phyloP scores from a whole-genome alignment of 2,329 filamentous ascomycete species.

The Arachnopeziza araneosa region DNA sequence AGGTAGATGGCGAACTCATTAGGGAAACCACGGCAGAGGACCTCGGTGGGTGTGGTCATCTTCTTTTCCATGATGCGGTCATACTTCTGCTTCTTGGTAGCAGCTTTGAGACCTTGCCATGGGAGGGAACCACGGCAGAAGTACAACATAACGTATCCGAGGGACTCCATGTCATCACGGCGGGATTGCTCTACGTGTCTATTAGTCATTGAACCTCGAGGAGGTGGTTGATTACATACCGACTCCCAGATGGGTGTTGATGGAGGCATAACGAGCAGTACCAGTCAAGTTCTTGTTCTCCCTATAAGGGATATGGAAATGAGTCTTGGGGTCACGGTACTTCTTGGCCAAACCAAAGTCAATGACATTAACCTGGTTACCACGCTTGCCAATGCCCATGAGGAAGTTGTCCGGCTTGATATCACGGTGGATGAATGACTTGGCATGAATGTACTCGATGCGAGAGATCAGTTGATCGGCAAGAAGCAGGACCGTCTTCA shows the following conservation, averaged over 20 bases:
- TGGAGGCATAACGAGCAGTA: slow-evolving; percentile 95
- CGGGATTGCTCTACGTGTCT: slow-evolving; percentile 79
- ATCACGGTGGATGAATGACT: slow-evolving; percentile 98
- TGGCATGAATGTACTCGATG: slow-evolving; percentile 99
- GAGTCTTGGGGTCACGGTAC: slow-evolving; percentile 98
- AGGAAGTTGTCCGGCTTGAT: slow-evolving; percentile 99
- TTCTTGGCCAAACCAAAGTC: slow-evolving; percentile 99
- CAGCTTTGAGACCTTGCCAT: slow-evolving; percentile 97
- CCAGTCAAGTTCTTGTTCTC: slow-evolving; percentile 99
- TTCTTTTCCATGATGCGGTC: slow-evolving; percentile 99
- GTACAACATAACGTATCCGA: slow-evolving; percentile 99
- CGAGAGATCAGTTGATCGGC: slow-evolving; percentile 98
- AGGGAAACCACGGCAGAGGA: slow-evolving; percentile 97
- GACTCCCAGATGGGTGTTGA: slow-evolving; percentile 97
- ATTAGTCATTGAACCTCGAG: slow-evolving; percentile 23
- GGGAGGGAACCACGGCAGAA: slow-evolving; percentile 98
- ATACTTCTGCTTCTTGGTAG: slow-evolving; percentile 99
- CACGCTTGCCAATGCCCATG: slow-evolving; percentile 98
- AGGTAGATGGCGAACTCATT: slow-evolving; percentile 99
- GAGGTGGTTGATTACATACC: slow-evolving; percentile 46
- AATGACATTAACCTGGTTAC: slow-evolving; percentile 99
- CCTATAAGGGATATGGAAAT: slow-evolving; percentile 99
- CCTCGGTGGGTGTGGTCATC: slow-evolving; percentile 99
- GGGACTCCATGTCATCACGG: slow-evolving; percentile 98
- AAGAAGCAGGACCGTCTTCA: slow-evolving; percentile 95